Base-by-base conservation (phyloP, 106 monocot species). In the Vanilla planifolia region DNA sequence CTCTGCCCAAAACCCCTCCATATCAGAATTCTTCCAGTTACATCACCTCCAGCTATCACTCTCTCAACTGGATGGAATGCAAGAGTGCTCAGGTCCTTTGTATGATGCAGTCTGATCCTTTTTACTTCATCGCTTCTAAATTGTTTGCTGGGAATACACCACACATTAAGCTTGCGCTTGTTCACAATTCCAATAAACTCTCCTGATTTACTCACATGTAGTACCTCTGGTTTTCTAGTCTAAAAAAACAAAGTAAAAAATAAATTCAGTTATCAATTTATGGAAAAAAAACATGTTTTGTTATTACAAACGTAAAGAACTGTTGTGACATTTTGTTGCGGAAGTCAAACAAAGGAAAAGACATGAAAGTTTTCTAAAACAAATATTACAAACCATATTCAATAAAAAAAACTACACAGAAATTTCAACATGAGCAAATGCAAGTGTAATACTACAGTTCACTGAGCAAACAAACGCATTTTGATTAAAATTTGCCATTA, bases 51-150 rank as follows among this genome's bases (percentile, higher is more conserved):
- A 62, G 98, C 98, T 25, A 98, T 72, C 25, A 82, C 81, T 73
- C 80, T 88, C 61, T 82, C 74, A 32, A 48, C 82, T 41, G 98
- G 98, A 75, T 98, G 98, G 66, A 98, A 92, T 37, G 98, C 98
- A 48, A 98, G 64, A 40, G 67, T 52, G 66, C 39, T 85, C 35
- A 98, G 25, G 6, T 70, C 80, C 61, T 88, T 91, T 11, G 98
- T 88, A 56, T 98, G 98, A 67, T 85, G 84, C 77, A 98, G 61
- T 71, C 81, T 98, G 33, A 98, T 71, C 72, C 77, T 92, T 60
- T 73, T 88, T 37, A 98, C 71, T 2, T 75, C 71, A 11, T 75
- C 83, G 48, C 35, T 43, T 55, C 56, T 77, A 48, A 74, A 79
- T 67, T 80, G 58, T 63, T 75, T 75, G 6, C 16, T 6, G 53